Evolutionary conservation across 2,329 filamentous ascomycete species (phyloP).

Genomic region (Tolypocladium amazonense): DNA sequence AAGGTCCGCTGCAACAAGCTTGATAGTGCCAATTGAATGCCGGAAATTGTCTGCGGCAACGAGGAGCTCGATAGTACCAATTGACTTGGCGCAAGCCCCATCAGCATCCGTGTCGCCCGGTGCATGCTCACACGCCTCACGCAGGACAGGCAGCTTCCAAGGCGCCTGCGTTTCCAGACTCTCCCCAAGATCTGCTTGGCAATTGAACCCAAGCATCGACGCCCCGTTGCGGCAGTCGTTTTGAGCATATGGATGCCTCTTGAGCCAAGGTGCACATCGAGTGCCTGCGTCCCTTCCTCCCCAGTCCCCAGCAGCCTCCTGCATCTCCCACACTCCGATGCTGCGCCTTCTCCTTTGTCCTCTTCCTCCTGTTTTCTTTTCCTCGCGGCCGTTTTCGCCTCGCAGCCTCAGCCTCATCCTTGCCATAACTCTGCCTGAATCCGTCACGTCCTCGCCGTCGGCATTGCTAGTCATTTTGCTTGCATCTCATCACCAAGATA

Average conservation of each 20-base stretch:
- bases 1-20: neutral
- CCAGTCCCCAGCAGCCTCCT: neutral
- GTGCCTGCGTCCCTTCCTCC: neutral
- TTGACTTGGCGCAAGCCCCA: neutral
- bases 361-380: neutral
- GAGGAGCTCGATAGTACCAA: too few relatives aligned
- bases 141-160: neutral
- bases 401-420: neutral
- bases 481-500: neutral
- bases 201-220: too few relatives aligned
- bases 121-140: neutral
- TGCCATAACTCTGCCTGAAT: neutral
- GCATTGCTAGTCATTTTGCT: conserved; percentile 4
- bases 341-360: too few relatives aligned
- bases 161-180: neutral
- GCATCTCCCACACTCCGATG: neutral
- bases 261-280: neutral
- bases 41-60: too few relatives aligned
- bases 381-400: neutral
- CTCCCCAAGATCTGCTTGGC: neutral
- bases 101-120: neutral
- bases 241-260: too few relatives aligned
- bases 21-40: too few relatives aligned
- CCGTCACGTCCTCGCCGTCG: neutral
- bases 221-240: neutral